Evolutionary conservation across 805 yeast species (phyloP), one percentile per base, ranked within the genome.

Genomic region (Vanderwaltozyma polyspora): DNA sequence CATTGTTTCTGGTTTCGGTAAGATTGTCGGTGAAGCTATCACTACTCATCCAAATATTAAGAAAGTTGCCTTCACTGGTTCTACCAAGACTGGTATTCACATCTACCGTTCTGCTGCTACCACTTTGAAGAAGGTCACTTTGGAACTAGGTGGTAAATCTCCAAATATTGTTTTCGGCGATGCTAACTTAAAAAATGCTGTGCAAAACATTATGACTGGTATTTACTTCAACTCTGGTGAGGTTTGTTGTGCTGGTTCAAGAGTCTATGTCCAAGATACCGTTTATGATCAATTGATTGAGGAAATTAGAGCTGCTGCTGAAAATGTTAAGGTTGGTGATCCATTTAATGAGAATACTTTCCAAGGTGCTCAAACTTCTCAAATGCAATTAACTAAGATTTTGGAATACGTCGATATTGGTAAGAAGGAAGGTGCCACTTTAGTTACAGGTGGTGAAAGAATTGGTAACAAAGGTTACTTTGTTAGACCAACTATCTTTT

Each of bases 181-280:
- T 54, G 85, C 85, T 34, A 74, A 81, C 52, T 52, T 79, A 37
- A 68, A 70, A 25, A 65, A 66, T 36, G 75, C 91, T 36, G 79
- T 85, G 32, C 70, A 71, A 48, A 70, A 70, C 56, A 69, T 82
- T 44, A 70, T 82, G 39, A 65, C 70, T 33, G 94, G 94, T 63
- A 82, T 84, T 45, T 76, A 77, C 66, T 81, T 70, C 70, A 85
- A 85, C 66, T 77, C 93, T 38, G 95, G 95, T 65, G 94, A 85
- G 64, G 87, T 82, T 39, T 85, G 95, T 66, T 80, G 89, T 64
- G 89, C 94, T 19, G 91, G 93, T 57, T 85, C 93, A 43, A 78
- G 95, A 60, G 72, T 83, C 42, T 83, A 80, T 61, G 77, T 84
- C 40, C 86, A 83, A 60, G 80, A 72, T 44, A 74, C 70, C 34